These are phyloP conservation scores for Ophiostoma ulmi DNA, from an alignment of 2,329 filamentous ascomycete genomes.

Conservation along the genomic window DNA sequence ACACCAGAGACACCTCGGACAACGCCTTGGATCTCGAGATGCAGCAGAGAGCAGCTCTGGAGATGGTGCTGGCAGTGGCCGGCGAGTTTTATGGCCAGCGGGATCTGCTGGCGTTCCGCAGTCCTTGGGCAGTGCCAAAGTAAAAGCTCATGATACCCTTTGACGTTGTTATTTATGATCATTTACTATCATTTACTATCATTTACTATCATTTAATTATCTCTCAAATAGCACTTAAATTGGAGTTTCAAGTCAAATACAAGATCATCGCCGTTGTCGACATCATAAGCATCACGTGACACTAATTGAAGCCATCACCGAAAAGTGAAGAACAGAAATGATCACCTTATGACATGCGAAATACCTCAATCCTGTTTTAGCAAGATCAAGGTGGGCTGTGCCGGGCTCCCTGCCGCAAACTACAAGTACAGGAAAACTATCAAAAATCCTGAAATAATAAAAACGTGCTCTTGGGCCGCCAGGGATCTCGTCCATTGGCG, in stretches of 20 bases:
- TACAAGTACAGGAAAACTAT: too few relatives aligned
- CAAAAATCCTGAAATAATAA: not conserved
- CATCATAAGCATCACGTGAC: not conserved
- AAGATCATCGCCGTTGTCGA: not conserved
- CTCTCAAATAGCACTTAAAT: too few relatives aligned
- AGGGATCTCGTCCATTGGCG: not conserved
- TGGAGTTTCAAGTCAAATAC: not conserved
- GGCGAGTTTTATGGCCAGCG: constrained; percentile 87
- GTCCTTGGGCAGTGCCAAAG: constrained; percentile 40
- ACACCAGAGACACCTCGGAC: constrained; percentile 31
- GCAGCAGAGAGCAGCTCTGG: constrained; percentile 66
- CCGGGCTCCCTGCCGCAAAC: too few relatives aligned
- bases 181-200: not conserved
- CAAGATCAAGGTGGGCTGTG: not conserved
- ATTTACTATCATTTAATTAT: not conserved
- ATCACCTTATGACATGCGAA: not conserved
- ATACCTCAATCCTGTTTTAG: not conserved
- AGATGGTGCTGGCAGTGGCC: constrained; percentile 85
- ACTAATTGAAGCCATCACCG: not conserved
- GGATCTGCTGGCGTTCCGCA: constrained; percentile 72
- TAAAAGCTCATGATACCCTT: constrained; percentile 15
- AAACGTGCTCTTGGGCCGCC: not conserved
- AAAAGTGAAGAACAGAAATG: too few relatives aligned
- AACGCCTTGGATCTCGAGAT: constrained; percentile 36
- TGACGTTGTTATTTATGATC: not conserved